Evolutionary conservation across 2,329 filamentous ascomycete genomes (phyloP), one percentile per base, ranked within the genome.

Genomic region (Sporothrix globosa): DNA sequence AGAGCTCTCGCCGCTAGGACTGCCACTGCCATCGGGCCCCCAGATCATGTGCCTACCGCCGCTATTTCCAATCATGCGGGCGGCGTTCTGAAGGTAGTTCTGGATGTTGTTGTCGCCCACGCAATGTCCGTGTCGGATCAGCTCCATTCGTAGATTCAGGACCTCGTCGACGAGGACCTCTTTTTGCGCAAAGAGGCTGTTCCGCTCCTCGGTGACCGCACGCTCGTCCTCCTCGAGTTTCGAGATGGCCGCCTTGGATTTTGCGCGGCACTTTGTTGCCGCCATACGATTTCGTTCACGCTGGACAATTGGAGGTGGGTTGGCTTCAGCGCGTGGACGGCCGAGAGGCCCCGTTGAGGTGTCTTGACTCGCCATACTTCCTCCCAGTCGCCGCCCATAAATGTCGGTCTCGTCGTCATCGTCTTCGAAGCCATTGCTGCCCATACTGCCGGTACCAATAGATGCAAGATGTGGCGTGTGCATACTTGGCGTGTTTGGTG

Each of bases 241-340:
- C 9, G 72, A 72, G 10, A 73, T 70, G 10, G 75, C 75, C 0
- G 74, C 74, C 58, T 76, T 77, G 13, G 75, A 75, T 69, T 78
- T 79, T 30, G 75, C 76, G 10, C 78, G 75, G 74, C 76, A 79
- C 56, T 76, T 76, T 39, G 73, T 76, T 0, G 78, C 78, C 0
- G 77, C 78, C 1, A 72, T 69, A 4, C 77, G 76, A 73, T 78
- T 79, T 46, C 76, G 74, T 48, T 72, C 74, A 6, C 73, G 74
- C 30, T 73, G 74, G 2, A 67, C 66, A 1, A 27, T 27, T 3
- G 70, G 70, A 21, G n/a, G 67, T 17, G 19, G 46, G 7, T 44
- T 41, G 2, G 13, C 19, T 1, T 67, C 54, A n/a, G 41, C 53
- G 11, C 53, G 41, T 2, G 30, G 52, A 11, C 60, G 11, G 14